Base-by-base conservation (phyloP, 2,329 filamentous ascomycete genomes). In the Daldinia sp. region DNA sequence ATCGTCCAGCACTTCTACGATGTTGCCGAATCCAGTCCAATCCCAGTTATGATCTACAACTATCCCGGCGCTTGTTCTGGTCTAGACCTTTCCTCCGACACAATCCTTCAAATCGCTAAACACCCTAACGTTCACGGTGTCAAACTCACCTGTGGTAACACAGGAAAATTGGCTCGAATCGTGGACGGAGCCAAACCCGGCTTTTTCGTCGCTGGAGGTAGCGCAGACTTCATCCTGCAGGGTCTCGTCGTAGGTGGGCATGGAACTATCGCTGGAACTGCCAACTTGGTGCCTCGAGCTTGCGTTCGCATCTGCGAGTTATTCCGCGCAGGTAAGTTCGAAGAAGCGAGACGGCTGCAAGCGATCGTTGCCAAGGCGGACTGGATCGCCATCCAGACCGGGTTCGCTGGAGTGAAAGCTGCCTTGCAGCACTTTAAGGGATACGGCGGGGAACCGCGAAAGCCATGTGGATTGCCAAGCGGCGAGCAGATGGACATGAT, bases 191-290 rank as follows among this genome's bases (percentile, higher is more conserved):
- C 70, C 6, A 65, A 54, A 21, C 45, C 58, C 17, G 64, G 78
- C 19, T 93, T 93, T 80, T 82, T 90, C 73, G 89, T 89, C 61
- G 85, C 90, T 70, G 90, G 89, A 39, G 90, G 91, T 57, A 90
- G 87, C 49, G 89, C 89, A 53, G 90, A 93, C 77, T 92, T 92
- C 76, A 89, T 87, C 10, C 77, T 93, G 10, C 90, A 92, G 75
- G 88, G 87, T 0, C 76, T 92, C 35, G 82, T 90, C 41, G 89
- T 87, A 3, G 90, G 90, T 21, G 90, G 88, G 2, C 85, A 89
- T 59, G 90, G 91, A 30, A 85, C 91, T 71, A 90, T 93, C 65
- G 87, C 86, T 11, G 91, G 90, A n/a, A 82, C 90, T 58, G 90
- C 85, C 37, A 93, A 94, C 75, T 79, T 93, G 47, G 82, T 87